phyloP scores from a whole-genome alignment of 2,329 filamentous ascomycete species.

The Ilyonectria destructans region DNA sequence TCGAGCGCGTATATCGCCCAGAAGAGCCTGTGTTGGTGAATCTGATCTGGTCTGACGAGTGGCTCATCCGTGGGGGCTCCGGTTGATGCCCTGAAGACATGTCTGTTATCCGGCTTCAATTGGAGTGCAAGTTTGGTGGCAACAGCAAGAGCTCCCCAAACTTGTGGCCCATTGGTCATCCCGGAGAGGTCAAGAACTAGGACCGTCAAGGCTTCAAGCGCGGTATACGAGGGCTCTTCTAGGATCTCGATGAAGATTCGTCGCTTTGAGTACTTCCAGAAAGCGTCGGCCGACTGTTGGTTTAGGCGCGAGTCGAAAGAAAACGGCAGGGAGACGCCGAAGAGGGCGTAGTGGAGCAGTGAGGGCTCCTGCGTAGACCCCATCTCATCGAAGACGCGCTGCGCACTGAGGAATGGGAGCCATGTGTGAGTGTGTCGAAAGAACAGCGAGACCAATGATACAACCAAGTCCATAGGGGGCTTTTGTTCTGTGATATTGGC shows the following conservation, averaged over 20 bases:
- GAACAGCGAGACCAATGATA: conserved; percentile 11
- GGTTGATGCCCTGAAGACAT: conserved; percentile 1
- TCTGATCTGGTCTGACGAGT: neutral
- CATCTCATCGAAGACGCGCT: conserved; percentile 13
- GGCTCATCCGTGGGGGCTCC: neutral
- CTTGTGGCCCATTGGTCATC: conserved; percentile 33
- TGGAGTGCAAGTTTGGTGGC: conserved; percentile 23
- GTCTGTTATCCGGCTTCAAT: conserved; percentile 1
- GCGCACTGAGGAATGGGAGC: conserved; percentile 26
- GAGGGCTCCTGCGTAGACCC: conserved; percentile 12
- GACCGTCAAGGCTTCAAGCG: conserved; percentile 25
- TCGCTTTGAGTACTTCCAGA: conserved; percentile 32
- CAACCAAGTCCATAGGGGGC: conserved; percentile 21
- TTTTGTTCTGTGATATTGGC: conserved; percentile 8
- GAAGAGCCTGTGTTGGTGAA: conserved; percentile 18
- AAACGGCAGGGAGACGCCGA: conserved; percentile 22
- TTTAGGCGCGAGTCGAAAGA: conserved; percentile 20
- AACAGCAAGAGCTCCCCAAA: conserved; percentile 23
- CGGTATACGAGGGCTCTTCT: conserved; percentile 28
- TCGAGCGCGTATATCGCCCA: conserved; percentile 31
- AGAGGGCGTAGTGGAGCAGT: conserved; percentile 16
- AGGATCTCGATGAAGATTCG: conserved; percentile 23
- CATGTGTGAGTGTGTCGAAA: conserved; percentile 30
- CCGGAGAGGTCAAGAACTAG: conserved; percentile 29
- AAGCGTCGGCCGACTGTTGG: conserved; percentile 16